Conservation (phyloP, 805 yeast species). For the Ogataea chonburiensis region DNA sequence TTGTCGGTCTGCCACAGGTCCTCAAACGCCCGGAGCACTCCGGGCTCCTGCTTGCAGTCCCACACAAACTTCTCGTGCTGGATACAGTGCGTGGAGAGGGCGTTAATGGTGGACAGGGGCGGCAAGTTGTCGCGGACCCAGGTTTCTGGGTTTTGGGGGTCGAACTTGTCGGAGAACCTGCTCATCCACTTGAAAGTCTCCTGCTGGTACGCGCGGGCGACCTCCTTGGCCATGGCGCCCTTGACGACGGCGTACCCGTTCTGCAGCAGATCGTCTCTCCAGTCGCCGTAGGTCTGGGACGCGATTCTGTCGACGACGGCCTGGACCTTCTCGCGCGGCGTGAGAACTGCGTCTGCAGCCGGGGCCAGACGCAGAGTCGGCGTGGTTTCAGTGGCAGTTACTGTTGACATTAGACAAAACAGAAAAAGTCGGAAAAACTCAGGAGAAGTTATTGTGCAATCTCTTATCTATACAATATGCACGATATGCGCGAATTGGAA, state of each 20-base stretch:
- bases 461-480: no score
- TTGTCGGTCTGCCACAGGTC: conserved; percentile 36
- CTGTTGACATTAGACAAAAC: no score
- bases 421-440: no score
- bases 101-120: conserved; percentile 18
- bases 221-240: conserved; percentile 27
- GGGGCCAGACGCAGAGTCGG: no score
- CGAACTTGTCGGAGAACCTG: conserved; percentile 24
- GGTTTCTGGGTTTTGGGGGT: conserved; percentile 28
- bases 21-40: conserved; percentile 28
- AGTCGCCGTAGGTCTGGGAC: conserved; percentile 10
- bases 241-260: conserved; percentile 37
- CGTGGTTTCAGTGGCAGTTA: no score
- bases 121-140: conserved; percentile 34
- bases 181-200: conserved; percentile 27
- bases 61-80: conserved; percentile 36
- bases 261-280: conserved; percentile 27
- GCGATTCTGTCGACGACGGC: conserved; percentile 1
- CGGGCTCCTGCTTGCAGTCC: conserved; percentile 34
- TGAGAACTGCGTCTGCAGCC: no score
- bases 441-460: no score
- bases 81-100: conserved; percentile 22
- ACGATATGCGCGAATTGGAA: no score
- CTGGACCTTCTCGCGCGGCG: conserved; percentile 1
- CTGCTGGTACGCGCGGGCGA: conserved; percentile 26